Evolutionary conservation across 148 eudicot genomes (phyloP).

Genomic region (Simmondsia chinensis): DNA sequence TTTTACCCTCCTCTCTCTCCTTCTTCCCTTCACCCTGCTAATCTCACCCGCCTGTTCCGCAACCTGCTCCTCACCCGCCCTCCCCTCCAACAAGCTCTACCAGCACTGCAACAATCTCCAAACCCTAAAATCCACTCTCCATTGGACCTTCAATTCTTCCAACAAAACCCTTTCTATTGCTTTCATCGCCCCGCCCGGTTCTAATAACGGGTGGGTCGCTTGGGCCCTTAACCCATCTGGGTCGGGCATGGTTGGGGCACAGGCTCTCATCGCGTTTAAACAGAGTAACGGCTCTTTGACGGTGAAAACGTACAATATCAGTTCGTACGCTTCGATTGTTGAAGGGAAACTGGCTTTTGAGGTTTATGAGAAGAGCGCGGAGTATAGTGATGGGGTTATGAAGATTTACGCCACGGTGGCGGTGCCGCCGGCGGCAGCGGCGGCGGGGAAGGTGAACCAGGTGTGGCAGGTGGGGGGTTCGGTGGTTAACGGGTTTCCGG

Average conservation of each 20-base stretch:
- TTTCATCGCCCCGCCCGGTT: constrained; percentile 41
- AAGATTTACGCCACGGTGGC: constrained; percentile 38
- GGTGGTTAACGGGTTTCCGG: constrained; percentile 29
- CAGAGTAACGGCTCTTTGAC: constrained; percentile 27
- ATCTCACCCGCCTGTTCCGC: constrained; percentile 23
- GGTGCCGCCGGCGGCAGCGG: constrained; percentile 2
- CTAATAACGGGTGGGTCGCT: constrained; percentile 53
- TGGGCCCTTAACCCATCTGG: constrained; percentile 74
- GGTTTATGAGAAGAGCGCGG: constrained; percentile 31
- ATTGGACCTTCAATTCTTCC: constrained; percentile 42
- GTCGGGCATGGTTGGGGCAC: constrained; percentile 56
- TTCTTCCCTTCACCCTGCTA: constrained; percentile 1
- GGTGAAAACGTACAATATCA: constrained; percentile 43
- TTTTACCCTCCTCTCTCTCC: not conserved
- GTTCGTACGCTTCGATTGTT: constrained; percentile 15
- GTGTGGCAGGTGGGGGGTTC: constrained; percentile 74
- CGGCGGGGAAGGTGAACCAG: constrained; percentile 33
- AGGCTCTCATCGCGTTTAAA: constrained; percentile 43
- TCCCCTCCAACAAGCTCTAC: constrained; percentile 27
- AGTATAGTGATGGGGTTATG: constrained; percentile 25
- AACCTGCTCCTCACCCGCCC: constrained; percentile 45
- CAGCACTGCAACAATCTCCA: constrained; percentile 41
- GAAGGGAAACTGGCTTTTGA: constrained; percentile 18
- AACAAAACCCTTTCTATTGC: constrained; percentile 46
- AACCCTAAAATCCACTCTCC: constrained; percentile 35